Conservation (phyloP, 768 basidiomycete genomes). For the Rhodosporidiobolus odoratus region DNA sequence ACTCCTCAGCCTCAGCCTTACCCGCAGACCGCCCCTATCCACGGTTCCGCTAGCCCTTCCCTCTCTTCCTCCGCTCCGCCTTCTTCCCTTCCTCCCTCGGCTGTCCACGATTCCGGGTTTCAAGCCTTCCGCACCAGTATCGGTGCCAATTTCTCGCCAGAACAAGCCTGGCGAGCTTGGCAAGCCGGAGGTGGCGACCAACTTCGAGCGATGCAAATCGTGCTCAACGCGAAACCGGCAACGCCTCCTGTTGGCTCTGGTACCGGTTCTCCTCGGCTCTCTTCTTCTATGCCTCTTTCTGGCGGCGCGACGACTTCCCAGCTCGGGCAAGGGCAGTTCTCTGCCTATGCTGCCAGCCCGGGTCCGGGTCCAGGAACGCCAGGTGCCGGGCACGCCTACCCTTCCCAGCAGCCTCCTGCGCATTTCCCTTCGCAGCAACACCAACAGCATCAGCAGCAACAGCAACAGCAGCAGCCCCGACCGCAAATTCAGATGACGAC, state of each 20-base stretch:
- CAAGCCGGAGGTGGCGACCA: neutral
- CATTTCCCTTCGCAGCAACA: neutral
- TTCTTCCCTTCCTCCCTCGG: neutral
- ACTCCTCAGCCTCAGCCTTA: no score
- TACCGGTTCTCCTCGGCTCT: neutral
- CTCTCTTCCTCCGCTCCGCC: neutral
- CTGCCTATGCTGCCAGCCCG: slow-evolving; percentile 22
- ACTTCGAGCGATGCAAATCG: slow-evolving; percentile 8
- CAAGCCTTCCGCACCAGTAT: slow-evolving; percentile 12
- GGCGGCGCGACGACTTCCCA: no score
- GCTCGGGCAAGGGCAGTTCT: slow-evolving; percentile 39
- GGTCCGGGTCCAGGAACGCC: neutral
- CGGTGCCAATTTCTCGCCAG: slow-evolving; percentile 13
- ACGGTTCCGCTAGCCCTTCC: neutral
- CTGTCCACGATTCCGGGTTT: slow-evolving; percentile 20
- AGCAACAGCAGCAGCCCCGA: neutral
- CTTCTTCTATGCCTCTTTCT: no score
- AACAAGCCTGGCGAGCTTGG: slow-evolving; percentile 16
- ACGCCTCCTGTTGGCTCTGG: neutral
- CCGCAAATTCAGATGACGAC: neutral
- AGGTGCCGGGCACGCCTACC: neutral
- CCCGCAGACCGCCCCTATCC: no score
- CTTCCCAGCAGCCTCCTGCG: neutral
- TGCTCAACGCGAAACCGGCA: slow-evolving; percentile 27
- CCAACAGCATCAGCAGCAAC: neutral